Evolutionary conservation across 805 yeast genomes (phyloP).

Genomic region (Lipomyces starkeyi): DNA sequence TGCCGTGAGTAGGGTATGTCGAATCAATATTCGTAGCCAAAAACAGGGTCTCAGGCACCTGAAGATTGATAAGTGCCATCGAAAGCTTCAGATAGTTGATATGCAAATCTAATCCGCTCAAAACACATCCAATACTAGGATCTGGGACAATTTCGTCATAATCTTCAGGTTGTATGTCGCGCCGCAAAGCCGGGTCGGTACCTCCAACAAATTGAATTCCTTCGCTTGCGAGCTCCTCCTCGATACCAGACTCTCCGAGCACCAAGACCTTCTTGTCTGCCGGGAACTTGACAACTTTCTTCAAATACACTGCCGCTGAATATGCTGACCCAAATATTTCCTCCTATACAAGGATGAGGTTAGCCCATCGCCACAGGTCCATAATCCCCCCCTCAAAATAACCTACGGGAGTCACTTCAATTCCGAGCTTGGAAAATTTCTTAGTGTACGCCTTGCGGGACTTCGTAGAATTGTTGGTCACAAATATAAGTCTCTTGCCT

Average conservation of each 20-base stretch:
- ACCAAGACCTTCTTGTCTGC: constrained; percentile 84
- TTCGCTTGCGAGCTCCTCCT: constrained; percentile 71
- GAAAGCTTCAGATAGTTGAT: constrained; percentile 84
- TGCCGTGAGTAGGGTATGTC: constrained; percentile 88
- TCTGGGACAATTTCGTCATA: constrained; percentile 59
- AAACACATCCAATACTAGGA: constrained; percentile 80
- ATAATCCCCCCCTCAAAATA: background rate
- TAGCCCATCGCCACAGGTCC: background rate
- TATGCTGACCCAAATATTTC: constrained; percentile 92
- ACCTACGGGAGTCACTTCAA: constrained; percentile 46
- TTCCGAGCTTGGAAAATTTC: constrained; percentile 71
- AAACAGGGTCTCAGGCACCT: constrained; percentile 67
- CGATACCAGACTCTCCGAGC: constrained; percentile 86
- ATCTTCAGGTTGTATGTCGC: constrained; percentile 59
- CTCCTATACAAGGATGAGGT: constrained; percentile 45
- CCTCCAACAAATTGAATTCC: constrained; percentile 88
- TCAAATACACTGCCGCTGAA: constrained; percentile 86
- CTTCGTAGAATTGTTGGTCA: constrained; percentile 94
- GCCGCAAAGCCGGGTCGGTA: constrained; percentile 60
- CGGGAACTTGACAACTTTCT: constrained; percentile 74
- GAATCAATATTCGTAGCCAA: constrained; percentile 95
- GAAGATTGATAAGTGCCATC: constrained; percentile 78
- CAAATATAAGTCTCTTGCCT: constrained; percentile 80
- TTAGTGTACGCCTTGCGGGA: constrained; percentile 75
- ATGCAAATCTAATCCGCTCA: constrained; percentile 81